Evolutionary conservation across 768 basidiomycete genomes (phyloP).

Genomic region (Leccinum longicurvipes): DNA sequence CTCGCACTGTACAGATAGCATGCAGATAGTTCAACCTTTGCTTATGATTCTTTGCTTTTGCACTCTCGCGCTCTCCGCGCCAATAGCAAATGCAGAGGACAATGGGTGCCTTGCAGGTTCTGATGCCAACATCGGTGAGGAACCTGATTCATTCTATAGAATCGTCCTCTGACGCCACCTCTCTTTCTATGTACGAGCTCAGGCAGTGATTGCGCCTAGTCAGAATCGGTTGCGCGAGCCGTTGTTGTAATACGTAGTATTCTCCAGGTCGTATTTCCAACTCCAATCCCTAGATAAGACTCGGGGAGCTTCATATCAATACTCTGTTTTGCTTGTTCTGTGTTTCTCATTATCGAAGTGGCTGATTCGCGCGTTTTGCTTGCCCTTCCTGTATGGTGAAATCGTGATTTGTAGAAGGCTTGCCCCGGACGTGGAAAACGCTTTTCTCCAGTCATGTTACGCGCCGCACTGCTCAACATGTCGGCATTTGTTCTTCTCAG

Average conservation of each 20-base stretch:
- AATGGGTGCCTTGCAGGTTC: background rate
- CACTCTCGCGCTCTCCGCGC: background rate
- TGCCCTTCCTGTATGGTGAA: background rate
- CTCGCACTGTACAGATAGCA: background rate
- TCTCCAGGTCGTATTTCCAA: background rate
- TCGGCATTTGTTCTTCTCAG: background rate
- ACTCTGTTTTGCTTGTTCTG: background rate
- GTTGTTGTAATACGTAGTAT: too few species aligned
- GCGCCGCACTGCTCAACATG: background rate
- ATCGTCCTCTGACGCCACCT: background rate
- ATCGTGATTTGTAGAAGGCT: background rate
- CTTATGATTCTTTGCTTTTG: background rate
- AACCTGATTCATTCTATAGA: background rate
- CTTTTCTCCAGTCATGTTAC: background rate
- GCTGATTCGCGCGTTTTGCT: background rate
- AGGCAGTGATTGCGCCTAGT: background rate
- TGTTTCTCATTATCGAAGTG: background rate
- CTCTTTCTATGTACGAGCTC: background rate
- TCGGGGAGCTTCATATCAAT: background rate
- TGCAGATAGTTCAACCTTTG: background rate
- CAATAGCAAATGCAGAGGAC: background rate
- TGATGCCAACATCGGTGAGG: background rate
- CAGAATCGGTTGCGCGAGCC: background rate
- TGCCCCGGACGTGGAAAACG: too few species aligned
- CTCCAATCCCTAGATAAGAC: background rate